These are phyloP conservation scores for Boletus sensibilis DNA, from an alignment of 768 basidiomycete species.

Conservation along the genomic window DNA sequence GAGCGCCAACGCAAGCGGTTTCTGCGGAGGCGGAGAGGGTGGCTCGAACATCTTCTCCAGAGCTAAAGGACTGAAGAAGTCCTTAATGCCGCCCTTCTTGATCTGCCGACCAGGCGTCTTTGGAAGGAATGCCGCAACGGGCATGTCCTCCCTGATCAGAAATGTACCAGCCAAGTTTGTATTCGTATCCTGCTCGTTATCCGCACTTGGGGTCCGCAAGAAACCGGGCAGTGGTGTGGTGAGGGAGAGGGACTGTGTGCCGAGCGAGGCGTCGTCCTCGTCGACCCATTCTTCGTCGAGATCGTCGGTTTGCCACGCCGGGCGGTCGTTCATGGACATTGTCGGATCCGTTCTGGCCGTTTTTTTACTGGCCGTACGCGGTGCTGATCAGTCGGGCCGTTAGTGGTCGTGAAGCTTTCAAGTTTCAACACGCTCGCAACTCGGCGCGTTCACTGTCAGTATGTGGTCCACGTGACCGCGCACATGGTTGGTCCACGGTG, in stretches of 20 bases:
- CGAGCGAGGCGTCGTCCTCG: conserved; percentile 38
- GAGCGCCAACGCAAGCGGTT: conserved; percentile 20
- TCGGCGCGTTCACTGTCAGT: conserved; percentile 7
- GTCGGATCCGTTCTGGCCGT: neutral
- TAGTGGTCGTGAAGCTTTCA: neutral
- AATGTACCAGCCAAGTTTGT: conserved; percentile 62
- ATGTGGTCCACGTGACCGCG: conserved; percentile 31
- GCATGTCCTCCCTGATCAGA: conserved; percentile 68
- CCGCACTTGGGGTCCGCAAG: conserved; percentile 43
- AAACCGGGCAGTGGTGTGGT: conserved; percentile 53
- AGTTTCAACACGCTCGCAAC: conserved; percentile 4
- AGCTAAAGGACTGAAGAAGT: conserved; percentile 85
- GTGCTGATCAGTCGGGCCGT: neutral
- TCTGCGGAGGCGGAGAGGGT: conserved; percentile 67
- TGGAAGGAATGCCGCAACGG: conserved; percentile 52
- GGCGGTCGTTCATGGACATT: conserved; percentile 33
- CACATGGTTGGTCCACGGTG: conserved; percentile 16
- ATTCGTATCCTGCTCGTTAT: conserved; percentile 31
- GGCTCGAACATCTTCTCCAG: conserved; percentile 94
- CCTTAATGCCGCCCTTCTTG: conserved; percentile 64
- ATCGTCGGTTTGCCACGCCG: conserved; percentile 88
- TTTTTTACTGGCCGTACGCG: neutral
- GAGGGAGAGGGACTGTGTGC: conserved; percentile 58
- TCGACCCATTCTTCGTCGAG: conserved; percentile 92
- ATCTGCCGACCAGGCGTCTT: conserved; percentile 59